A percentile compares a stretch with the other conserved stretches of the same genome.
Evolutionary conservation across 192 early-diverging fungal genomes (phyloP).

Genomic region (Jimgerdemannia flammicorona): DNA sequence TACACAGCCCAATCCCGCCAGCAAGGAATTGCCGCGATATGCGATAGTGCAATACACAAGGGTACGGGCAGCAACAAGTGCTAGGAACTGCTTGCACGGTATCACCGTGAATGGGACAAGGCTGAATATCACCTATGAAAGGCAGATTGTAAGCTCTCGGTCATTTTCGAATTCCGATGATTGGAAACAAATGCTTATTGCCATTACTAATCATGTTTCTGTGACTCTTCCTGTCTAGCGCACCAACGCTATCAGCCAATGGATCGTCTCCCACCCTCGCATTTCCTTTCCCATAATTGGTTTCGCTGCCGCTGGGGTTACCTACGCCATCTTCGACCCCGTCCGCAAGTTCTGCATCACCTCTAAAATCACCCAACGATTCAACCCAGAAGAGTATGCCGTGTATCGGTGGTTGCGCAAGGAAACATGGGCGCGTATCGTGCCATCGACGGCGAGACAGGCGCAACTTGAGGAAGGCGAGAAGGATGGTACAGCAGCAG

Average conservation of each 20-base stretch:
- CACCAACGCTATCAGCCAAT: slow-evolving; percentile 57
- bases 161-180: neutral
- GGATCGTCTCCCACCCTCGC: slow-evolving; percentile 73
- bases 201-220: too few relatives aligned
- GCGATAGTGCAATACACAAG: slow-evolving; percentile 78
- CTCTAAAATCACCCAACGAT: slow-evolving; percentile 80
- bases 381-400: slow-evolving; percentile 63
- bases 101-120: slow-evolving; percentile 62
- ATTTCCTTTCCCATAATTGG: slow-evolving; percentile 74
- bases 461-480: slow-evolving; percentile 4
- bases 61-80: slow-evolving; percentile 83
- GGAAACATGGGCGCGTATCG: slow-evolving; percentile 45
- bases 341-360: slow-evolving; percentile 86
- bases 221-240: slow-evolving; percentile 17
- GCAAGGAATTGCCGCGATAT: slow-evolving; percentile 75
- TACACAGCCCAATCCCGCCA: slow-evolving; percentile 48
- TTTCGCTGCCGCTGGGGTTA: slow-evolving; percentile 68
- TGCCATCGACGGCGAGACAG: slow-evolving; percentile 5
- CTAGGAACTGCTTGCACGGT: slow-evolving; percentile 92
- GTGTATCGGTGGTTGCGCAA: slow-evolving; percentile 54
- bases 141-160: slow-evolving; percentile 31
- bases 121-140: slow-evolving; percentile 58
- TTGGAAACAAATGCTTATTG: neutral
- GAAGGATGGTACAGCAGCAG: slow-evolving; percentile 20
- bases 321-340: slow-evolving; percentile 89